Percentiles rank a stretch among this genome's conserved stretches.
Conservation (phyloP, 352 stramenopile species). For the Pythium rhizo-oryzae region DNA sequence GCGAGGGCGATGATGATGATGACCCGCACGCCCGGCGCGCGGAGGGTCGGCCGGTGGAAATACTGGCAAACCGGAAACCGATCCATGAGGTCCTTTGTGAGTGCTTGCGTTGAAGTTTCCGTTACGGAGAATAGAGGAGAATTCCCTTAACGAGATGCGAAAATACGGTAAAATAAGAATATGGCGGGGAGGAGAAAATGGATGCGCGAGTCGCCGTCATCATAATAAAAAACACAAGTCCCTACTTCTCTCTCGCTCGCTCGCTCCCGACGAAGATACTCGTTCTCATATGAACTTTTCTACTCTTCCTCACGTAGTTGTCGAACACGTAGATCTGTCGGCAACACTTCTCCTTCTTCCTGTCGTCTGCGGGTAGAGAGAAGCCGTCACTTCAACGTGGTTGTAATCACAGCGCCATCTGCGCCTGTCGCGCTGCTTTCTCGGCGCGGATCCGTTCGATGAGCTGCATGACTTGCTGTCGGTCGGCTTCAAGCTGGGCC, state of each 20-base stretch:
- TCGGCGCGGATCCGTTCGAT: slow-evolving; percentile 73
- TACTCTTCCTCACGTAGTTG: neutral
- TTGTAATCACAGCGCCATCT: slow-evolving; percentile 18
- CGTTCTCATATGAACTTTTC: too few relatives aligned
- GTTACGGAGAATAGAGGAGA: slow-evolving; percentile 5
- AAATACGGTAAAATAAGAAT: neutral
- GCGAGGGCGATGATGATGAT: neutral
- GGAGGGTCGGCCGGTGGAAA: neutral
- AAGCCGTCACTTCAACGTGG: neutral
- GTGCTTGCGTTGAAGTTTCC: slow-evolving; percentile 16
- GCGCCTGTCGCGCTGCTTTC: slow-evolving; percentile 44
- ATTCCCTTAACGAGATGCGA: too few relatives aligned
- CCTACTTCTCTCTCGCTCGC: neutral
- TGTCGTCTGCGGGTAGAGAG: neutral
- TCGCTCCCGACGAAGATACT: too few relatives aligned
- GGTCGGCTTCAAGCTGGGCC: slow-evolving; percentile 76
- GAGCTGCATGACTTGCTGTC: slow-evolving; percentile 74
- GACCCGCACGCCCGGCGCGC: neutral
- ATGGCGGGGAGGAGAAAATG: neutral
- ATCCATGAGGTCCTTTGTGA: slow-evolving; percentile 2
- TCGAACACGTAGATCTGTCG: neutral
- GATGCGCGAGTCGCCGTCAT: neutral
- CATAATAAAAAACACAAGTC: slow-evolving; percentile 8
- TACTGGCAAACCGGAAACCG: slow-evolving; percentile 5
- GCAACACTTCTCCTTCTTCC: neutral